Evolutionary conservation across 1,284 basidiomycete species (phyloP), one percentile per base, ranked within the genome.

Genomic region (Trametes sp.): DNA sequence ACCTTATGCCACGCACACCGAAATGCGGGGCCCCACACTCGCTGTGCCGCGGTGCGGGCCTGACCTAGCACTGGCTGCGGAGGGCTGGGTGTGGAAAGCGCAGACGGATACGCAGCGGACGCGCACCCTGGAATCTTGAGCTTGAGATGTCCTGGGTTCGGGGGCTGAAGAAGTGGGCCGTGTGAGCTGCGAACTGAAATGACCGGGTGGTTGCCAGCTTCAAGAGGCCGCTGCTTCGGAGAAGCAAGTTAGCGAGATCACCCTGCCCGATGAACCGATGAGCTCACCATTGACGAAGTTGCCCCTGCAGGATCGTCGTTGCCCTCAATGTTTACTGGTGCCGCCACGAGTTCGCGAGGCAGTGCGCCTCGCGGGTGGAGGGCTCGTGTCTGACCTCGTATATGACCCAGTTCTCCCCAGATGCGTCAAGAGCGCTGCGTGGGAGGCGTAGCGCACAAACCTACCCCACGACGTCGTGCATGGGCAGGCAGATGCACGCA

Each of bases 391-490:
- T 26, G 38, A 26, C 16, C 44, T 24, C 21, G 14, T 55, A 46
- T 46, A 21, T 16, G 24, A n/a, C 9, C 54, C 41, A 36, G 33
- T 4, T 23, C n/a, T 42, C 2, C 16, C 36, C 24, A 23, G 16
- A 28, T 31, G 16, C 36, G 36, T 48, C 48, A 6, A 29, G 26
- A 19, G 24, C 1, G 4, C 31, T 24, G 11, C 36, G 45, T 29
- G 52, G 36, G 52, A 33, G 42, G 24, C n/a, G 54, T 38, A 49
- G 59, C 7, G 46, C 44, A 16, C 59, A 33, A 60, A 60, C 59
- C 36, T 60, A 60, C 59, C 52, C 59, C 59, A 60, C 59, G 59
- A 60, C 41, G 28, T 23, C 35, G n/a, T n/a, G n/a, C n/a, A n/a
- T n/a, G n/a, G 52, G 58, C 41, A 14, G 58, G 49, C 51, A 51